These are phyloP conservation scores for Russula brevipes DNA, from an alignment of 768 basidiomycete species.

Conservation along the genomic window DNA sequence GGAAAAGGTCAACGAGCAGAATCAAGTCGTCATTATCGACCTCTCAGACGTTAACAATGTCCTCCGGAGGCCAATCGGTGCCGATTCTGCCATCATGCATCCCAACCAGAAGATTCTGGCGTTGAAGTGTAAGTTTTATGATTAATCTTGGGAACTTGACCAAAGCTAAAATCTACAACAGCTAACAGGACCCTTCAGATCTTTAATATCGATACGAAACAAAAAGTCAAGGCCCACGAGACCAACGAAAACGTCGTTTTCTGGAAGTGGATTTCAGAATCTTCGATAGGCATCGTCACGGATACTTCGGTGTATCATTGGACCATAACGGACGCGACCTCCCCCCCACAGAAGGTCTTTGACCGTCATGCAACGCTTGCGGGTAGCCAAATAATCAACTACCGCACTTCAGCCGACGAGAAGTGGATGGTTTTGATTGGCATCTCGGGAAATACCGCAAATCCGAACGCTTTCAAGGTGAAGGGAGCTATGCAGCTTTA, in stretches of 20 bases:
- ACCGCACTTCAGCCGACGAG: constrained; percentile 86
- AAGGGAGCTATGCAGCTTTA: constrained; percentile 98
- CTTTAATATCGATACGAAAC: constrained; percentile 97
- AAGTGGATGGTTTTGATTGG: constrained; percentile 98
- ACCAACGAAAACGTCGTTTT: constrained; percentile 94
- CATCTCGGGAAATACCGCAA: constrained; percentile 86
- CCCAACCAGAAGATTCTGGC: constrained; percentile 95
- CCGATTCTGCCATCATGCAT: constrained; percentile 99
- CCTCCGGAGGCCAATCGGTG: constrained; percentile 88
- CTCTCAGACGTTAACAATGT: constrained; percentile 97
- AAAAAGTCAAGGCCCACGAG: constrained; percentile 93
- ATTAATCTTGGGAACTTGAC: background rate
- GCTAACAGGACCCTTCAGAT: constrained; percentile 93
- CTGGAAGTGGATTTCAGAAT: constrained; percentile 97
- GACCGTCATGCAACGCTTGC: constrained; percentile 93
- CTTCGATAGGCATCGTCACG: constrained; percentile 91
- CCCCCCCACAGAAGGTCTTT: constrained; percentile 86
- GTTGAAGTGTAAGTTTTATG: constrained; percentile 63
- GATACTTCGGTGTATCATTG: constrained; percentile 92
- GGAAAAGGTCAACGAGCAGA: constrained; percentile 90
- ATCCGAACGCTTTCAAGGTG: constrained; percentile 96
- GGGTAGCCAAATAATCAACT: constrained; percentile 98
- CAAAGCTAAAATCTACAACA: constrained; percentile 32
- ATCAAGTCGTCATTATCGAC: constrained; percentile 99
- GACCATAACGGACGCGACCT: constrained; percentile 69